Evolutionary conservation across 225 moss, liverwort and hornwort species (phyloP).

Genomic region (Polytrichum formosum): DNA sequence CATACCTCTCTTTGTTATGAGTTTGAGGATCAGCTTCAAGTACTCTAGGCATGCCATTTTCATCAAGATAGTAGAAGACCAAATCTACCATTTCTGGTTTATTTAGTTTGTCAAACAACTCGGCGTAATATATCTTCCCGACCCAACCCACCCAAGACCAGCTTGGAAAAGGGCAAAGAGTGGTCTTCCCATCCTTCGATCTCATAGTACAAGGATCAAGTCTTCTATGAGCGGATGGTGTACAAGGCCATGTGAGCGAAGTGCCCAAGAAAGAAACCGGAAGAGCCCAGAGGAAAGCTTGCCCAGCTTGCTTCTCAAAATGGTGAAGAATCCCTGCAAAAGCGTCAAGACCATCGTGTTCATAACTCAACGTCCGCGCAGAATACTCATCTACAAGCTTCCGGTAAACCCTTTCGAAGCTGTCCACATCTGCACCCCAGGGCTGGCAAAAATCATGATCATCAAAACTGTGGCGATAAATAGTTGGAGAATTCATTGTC

Average conservation of each 20-base stretch:
- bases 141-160: slow-evolving; percentile 1
- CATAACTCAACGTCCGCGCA: too few relatives aligned
- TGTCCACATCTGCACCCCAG: neutral
- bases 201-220: neutral
- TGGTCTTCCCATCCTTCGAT: neutral
- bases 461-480: neutral
- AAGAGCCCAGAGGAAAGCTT: too few relatives aligned
- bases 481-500: too few relatives aligned
- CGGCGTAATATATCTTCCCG: neutral
- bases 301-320: too few relatives aligned
- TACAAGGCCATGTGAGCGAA: too few relatives aligned
- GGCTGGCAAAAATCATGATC: neutral
- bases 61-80: slow-evolving; percentile 12
- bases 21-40: neutral
- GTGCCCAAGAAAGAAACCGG: too few relatives aligned
- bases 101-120: neutral
- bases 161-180: slow-evolving; percentile 8
- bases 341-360: too few relatives aligned
- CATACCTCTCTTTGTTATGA: neutral
- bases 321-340: too few relatives aligned
- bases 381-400: too few relatives aligned
- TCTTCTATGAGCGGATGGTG: neutral
- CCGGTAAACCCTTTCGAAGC: neutral
- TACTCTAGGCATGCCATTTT: neutral
- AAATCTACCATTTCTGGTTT: neutral